These are phyloP conservation scores for Puccinia polysora DNA, from an alignment of 1,284 basidiomycete species.

Conservation along the genomic window DNA sequence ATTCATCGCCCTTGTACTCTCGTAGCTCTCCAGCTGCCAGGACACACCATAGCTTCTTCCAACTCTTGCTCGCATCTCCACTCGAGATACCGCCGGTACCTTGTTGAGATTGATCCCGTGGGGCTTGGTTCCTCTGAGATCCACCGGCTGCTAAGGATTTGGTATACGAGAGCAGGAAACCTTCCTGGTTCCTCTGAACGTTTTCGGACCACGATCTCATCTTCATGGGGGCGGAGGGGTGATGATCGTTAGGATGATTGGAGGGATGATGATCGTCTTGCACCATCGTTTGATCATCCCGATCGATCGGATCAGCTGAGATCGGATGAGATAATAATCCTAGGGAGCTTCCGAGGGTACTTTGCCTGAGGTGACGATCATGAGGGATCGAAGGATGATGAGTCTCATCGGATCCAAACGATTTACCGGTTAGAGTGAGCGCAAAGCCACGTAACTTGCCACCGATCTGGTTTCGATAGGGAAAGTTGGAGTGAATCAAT, in stretches of 20 bases:
- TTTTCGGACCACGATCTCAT: not conserved
- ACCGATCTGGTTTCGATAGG: not conserved
- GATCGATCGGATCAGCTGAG: too few relatives aligned
- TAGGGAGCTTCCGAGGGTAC: too few relatives aligned
- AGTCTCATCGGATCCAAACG: not conserved
- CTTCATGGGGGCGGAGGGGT: too few relatives aligned
- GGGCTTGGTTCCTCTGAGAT: not conserved
- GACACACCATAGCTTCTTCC: slow-evolving; percentile 40
- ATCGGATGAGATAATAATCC: too few relatives aligned
- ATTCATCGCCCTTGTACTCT: slow-evolving; percentile 18
- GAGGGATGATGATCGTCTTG: too few relatives aligned
- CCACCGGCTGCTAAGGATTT: slow-evolving; percentile 4
- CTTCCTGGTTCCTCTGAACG: slow-evolving; percentile 19
- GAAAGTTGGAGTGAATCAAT: not conserved
- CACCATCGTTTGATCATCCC: too few relatives aligned
- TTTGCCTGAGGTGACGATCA: too few relatives aligned
- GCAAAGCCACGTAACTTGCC: slow-evolving; percentile 12
- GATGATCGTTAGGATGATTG: too few relatives aligned
- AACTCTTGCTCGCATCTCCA: slow-evolving; percentile 7
- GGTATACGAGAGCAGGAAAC: slow-evolving; percentile 24
- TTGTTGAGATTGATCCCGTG: not conserved
- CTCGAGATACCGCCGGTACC: slow-evolving; percentile 1
- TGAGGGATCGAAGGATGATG: not conserved
- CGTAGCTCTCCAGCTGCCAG: slow-evolving; percentile 13
- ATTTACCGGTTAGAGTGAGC: slow-evolving; percentile 1